A percentile compares a stretch with the other conserved stretches of the same genome.
Evolutionary conservation across 148 eudicot genomes (phyloP).

Genomic region (Camellia sinensis): DNA sequence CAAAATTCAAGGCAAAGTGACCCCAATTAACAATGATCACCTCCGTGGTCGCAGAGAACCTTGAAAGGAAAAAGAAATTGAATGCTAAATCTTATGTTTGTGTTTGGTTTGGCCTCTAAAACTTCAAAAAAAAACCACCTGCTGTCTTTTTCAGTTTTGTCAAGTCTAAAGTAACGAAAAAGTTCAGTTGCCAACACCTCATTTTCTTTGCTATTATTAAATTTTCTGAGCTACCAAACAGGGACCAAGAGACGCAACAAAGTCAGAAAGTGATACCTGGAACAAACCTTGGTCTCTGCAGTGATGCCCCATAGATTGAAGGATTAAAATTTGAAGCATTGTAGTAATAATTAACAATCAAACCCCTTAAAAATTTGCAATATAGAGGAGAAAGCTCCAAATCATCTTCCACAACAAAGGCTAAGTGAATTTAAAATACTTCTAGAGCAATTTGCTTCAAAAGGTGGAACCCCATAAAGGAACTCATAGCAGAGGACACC

Average conservation of each 20-base stretch:
- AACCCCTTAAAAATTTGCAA: slow-evolving; percentile 57
- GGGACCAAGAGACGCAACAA: not conserved
- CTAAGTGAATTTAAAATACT: no score
- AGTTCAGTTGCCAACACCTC: not conserved
- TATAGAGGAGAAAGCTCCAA: slow-evolving; percentile 76
- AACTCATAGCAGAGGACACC: no score
- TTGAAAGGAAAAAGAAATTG: not conserved
- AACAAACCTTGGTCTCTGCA: slow-evolving; percentile 95
- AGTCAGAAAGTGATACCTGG: slow-evolving; percentile 64
- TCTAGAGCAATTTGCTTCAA: no score
- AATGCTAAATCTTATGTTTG: not conserved
- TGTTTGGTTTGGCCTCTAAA: not conserved
- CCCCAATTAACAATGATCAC: not conserved
- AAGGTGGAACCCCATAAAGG: no score
- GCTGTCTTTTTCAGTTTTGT: not conserved
- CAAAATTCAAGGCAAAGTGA: not conserved
- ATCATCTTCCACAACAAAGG: slow-evolving; percentile 94
- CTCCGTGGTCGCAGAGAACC: not conserved
- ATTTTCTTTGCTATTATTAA: not conserved
- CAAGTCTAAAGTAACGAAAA: not conserved
- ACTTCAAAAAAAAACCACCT: not conserved
- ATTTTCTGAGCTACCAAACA: not conserved
- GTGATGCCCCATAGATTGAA: slow-evolving; percentile 72
- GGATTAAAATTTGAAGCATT: slow-evolving; percentile 65
- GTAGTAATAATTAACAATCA: slow-evolving; percentile 65